phyloP scores from a whole-genome alignment of 805 yeast genomes.

The Saturnispora saitoi region DNA sequence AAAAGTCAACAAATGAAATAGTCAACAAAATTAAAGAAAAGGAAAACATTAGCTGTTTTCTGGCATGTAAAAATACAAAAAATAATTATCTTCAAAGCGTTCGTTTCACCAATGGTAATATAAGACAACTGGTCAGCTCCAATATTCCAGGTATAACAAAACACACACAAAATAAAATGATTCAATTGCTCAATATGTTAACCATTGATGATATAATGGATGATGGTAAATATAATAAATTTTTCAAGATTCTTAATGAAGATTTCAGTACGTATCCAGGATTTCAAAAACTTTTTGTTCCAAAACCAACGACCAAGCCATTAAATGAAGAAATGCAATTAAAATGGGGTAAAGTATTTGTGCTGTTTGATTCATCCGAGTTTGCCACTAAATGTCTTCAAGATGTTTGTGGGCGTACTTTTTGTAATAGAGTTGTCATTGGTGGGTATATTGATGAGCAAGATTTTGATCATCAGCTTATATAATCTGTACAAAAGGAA shows the following conservation, averaged over 20 bases:
- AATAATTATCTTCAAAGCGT: constrained; percentile 18
- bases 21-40: constrained; percentile 29
- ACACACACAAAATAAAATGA: constrained; percentile 34
- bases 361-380: constrained; percentile 48
- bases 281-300: constrained; percentile 48
- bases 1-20: constrained; percentile 19
- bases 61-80: constrained; percentile 31
- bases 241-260: constrained; percentile 41
- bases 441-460: constrained; percentile 52
- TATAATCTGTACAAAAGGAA: neutral
- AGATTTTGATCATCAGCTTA: constrained; percentile 37
- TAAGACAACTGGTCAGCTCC: constrained; percentile 13
- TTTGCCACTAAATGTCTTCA: constrained; percentile 46
- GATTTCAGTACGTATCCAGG: constrained; percentile 45
- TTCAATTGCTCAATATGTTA: constrained; percentile 59
- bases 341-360: constrained; percentile 65
- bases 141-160: constrained; percentile 12
- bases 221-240: constrained; percentile 37
- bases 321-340: constrained; percentile 35
- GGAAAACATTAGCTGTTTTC: constrained; percentile 28
- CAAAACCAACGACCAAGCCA: constrained; percentile 39
- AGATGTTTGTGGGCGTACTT: constrained; percentile 55
- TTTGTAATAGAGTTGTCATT: constrained; percentile 60
- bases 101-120: constrained; percentile 16
- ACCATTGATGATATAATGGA: constrained; percentile 56